These are phyloP conservation scores for Flaveria linearis DNA, from an alignment of 129 eudicot species.

Conservation along the genomic window DNA sequence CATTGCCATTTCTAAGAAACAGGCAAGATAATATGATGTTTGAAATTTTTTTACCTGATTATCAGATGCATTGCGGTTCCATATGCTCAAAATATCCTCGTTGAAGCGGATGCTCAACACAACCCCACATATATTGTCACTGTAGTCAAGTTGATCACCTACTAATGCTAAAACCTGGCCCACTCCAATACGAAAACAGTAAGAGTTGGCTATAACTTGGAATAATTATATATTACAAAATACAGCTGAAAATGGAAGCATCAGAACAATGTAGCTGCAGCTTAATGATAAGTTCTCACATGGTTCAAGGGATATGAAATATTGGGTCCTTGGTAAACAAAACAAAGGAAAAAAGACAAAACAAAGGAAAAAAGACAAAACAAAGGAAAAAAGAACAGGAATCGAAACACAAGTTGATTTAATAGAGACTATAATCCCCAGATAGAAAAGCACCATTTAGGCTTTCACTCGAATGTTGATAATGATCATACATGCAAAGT, in stretches of 20 bases:
- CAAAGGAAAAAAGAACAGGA: background rate
- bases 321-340: background rate
- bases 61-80: conserved; percentile 98
- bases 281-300: background rate
- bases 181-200: conserved; percentile 5
- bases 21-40: background rate
- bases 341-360: background rate
- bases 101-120: conserved; percentile 86
- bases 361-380: background rate
- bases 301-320: background rate
- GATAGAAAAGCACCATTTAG: background rate
- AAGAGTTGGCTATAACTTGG: background rate
- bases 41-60: conserved; percentile 50
- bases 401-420: background rate
- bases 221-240: background rate
- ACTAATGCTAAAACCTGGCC: conserved; percentile 84
- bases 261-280: background rate
- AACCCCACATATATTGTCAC: conserved; percentile 81
- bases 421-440: background rate
- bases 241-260: background rate
- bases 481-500: background rate
- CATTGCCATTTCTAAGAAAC: background rate
- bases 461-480: background rate
- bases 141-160: conserved; percentile 94
- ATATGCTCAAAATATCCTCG: conserved; percentile 92